Evolutionary conservation across 2,329 filamentous ascomycete species (phyloP), one percentile per base, ranked within the genome.

Genomic region (Penicillium sp.): DNA sequence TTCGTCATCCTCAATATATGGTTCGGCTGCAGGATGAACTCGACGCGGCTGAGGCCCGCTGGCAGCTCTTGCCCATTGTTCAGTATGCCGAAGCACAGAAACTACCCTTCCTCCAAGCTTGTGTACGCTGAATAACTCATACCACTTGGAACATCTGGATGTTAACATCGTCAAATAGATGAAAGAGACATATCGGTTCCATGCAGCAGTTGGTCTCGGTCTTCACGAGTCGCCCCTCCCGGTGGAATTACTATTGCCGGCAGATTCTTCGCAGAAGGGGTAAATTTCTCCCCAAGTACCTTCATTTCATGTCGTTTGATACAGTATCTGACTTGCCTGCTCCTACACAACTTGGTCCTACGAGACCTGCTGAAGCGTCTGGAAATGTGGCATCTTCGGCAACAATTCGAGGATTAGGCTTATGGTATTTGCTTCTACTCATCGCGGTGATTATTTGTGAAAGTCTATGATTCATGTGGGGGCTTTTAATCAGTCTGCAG

Each of bases 161-260:
- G 36, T 32, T 55, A 9, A 57, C 29, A 43, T 34, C 14, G 10
- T 42, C n/a, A 9, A 26, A 32, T 51, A 68, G 65, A 61, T 72
- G 44, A 75, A 75, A 58, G 74, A 77, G 53, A 65, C 71, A 6
- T 66, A 70, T 32, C 69, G 74, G 0, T 61, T 73, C 18, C 69
- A 75, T 16, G n/a, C 34, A 47, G 61, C 70, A 1, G 64, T 66
- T 5, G 65, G 70, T 2, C 61, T 61, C 0, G 68, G 67, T 10
- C 64, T 71, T 27, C 64, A 0, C 66, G 71, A 2, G 62, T 71
- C 7, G 67, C 59, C 1, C 70, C 68, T 0, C 46, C 57, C 11
- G 68, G 62, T 23, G 70, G 72, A 2, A 51, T 74, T 4, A 70
- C 65, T 0, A 63, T 75, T 34, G 67, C 49, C 11, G 66, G 61